Percentiles rank a stretch among this genome's conserved stretches.
Evolutionary conservation across 2,329 filamentous ascomycete genomes (phyloP).

Genomic region (Mycogone perniciosa): DNA sequence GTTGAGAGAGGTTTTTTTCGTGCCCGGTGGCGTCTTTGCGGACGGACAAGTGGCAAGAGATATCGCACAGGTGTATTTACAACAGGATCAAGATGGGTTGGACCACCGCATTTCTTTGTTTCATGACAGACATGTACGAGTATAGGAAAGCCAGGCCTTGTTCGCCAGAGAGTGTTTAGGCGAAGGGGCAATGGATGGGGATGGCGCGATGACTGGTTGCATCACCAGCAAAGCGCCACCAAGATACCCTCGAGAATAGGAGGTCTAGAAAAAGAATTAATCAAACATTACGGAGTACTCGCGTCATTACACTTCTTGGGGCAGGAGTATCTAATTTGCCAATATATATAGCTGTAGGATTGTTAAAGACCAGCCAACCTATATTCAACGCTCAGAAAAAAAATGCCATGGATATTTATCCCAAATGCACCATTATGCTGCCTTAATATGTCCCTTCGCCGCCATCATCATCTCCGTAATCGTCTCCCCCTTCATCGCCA

Average conservation of each 20-base stretch:
- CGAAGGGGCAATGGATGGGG: background rate
- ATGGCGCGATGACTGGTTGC: conserved; percentile 1
- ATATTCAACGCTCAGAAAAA: no score
- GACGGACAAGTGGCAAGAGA: no score
- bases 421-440: background rate
- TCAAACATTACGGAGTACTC: background rate
- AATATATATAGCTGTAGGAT: background rate
- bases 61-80: no score
- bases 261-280: background rate
- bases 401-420: no score
- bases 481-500: conserved; percentile 48
- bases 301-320: background rate
- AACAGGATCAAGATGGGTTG: no score
- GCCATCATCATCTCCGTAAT: conserved; percentile 47
- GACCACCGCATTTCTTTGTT: background rate
- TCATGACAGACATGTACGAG: conserved; percentile 21
- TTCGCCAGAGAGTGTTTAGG: conserved; percentile 2
- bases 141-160: conserved; percentile 13
- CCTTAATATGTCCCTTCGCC: conserved; percentile 36
- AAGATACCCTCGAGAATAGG: conserved; percentile 6
- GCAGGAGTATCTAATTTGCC: conserved; percentile 10
- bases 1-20: background rate
- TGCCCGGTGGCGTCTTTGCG: no score
- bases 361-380: no score
- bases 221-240: background rate